Base-by-base conservation (phyloP, 805 yeast genomes). In the Clavispora santaluciae region DNA sequence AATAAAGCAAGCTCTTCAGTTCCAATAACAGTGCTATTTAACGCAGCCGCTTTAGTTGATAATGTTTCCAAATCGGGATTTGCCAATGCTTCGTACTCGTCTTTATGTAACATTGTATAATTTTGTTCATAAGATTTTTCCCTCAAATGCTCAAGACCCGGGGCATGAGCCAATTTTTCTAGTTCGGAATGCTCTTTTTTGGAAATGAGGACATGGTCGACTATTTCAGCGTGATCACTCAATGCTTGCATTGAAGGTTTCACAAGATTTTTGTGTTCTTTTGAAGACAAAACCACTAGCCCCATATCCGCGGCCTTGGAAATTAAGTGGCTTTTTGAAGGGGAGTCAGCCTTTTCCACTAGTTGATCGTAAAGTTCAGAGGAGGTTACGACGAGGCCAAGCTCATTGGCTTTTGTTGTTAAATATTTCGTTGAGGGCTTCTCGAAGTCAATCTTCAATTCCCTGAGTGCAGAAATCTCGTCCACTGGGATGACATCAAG, bases 371-470 rank as follows among this genome's bases (percentile, higher is more conserved):
- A 59, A 16, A 55, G 53, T 15, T 51, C 47, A 1, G 63, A 40
- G 1, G 70, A 46, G 1, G 67, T 49, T 3, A 66, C 51, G 16
- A 59, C 59, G 18, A 61, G 49, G 1, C 70, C 70, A 29, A 62
- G 41, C 15, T 60, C 57, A 44, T 63, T 62, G 11, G 73, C 70
- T 43, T 63, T 66, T 5, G 49, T 35, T 1, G 64, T 60, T 15
- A 66, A 45, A 41, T 65, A 66, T 1, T 51, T 57, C 42, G 59
- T 59, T 13, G 52, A 50, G 3, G 73, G 73, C 36, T 59, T 63
- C 20, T 61, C 65, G 40, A 55, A 48, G 17, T 65, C 66, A 0
- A 51, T 51, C 30, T 49, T 51, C 13, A 54, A 35, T 9, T 39
- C 41, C 29, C 49, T 51, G 23, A 50, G 39, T 10, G 34, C 33